Evolutionary conservation across 2,329 filamentous ascomycete genomes (phyloP), one percentile per base, ranked within the genome.

Genomic region (Exophiala dermatitidis): DNA sequence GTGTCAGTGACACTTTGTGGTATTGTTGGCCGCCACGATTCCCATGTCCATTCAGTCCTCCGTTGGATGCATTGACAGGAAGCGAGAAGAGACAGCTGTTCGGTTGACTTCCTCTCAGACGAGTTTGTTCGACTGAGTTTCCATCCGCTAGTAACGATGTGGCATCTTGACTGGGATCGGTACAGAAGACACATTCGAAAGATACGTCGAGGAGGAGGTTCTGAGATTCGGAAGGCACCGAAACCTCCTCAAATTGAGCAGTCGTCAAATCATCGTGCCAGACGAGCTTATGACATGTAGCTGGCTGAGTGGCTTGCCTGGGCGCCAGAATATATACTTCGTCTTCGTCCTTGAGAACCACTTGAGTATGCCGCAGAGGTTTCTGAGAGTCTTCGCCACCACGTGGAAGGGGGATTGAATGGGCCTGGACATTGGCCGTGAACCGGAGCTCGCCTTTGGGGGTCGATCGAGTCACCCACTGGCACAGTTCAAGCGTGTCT

Each of bases 401-500:
- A 3, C 32, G 26, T 19, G 53, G 54, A 38, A 58, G 47, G n/a
- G 33, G 42, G 36, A 52, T 28, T 7, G 56, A 50, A 30, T 32
- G 45, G 7, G 32, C 66, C 10, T 66, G 64, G 36, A 80, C 61
- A 57, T 69, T 69, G 19, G 78, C 74, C 12, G 67, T 64, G 52
- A 74, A 61, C 5, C 74, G 72, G 43, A 75, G 77, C 12, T 77
- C 76, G n/a, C 76, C 76, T 29, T 45, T 51, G 33, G 51, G 79
- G 78, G 47, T 50, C 26, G 45, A 26, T 10, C 57, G 45, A 32
- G 82, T 73, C 30, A 84, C 79, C 76, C 88, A 88, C 8, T 80
- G 70, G 64, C 86, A 94, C 0, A 94, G 57, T 31, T 84, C 79
- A 28, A 95, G 72, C 1, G 80, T 81, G 10, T 72, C 66, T 30